These are phyloP conservation scores for Cryptococcus hybrid DNA, from an alignment of 1,284 basidiomycete species.

Conservation along the genomic window DNA sequence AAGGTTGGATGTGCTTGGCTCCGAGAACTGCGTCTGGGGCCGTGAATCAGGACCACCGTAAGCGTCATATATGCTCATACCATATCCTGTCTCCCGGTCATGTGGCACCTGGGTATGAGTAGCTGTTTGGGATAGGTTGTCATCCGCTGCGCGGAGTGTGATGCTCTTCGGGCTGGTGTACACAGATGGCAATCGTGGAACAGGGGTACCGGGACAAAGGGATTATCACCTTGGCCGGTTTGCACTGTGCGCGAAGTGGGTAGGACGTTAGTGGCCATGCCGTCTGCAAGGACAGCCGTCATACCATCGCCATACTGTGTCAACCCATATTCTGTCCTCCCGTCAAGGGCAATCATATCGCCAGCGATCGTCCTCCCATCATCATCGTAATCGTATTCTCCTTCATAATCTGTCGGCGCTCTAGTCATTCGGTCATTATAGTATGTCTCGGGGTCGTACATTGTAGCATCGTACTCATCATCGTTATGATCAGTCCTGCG, in stretches of 20 bases:
- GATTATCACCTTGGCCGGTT: slow-evolving; percentile 1
- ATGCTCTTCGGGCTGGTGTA: background rate
- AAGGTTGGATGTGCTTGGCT: slow-evolving; percentile 14
- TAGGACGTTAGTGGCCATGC: slow-evolving; percentile 1
- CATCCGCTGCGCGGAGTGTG: background rate
- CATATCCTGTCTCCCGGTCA: slow-evolving; percentile 6
- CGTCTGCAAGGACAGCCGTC: slow-evolving; percentile 12
- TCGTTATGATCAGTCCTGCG: background rate
- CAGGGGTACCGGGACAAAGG: slow-evolving; percentile 13
- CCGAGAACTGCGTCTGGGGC: slow-evolving; percentile 9
- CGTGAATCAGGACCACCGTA: slow-evolving; percentile 5
- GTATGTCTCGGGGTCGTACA: background rate
- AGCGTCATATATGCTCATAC: slow-evolving; percentile 6
- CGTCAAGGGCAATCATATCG: background rate
- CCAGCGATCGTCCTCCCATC: background rate
- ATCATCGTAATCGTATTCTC: background rate
- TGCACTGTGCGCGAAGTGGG: background rate
- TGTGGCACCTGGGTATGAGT: slow-evolving; percentile 1
- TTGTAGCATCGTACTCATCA: background rate
- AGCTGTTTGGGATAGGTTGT: background rate
- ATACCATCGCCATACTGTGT: slow-evolving; percentile 10
- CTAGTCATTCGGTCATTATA: slow-evolving; percentile 4
- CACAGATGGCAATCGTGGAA: slow-evolving; percentile 5
- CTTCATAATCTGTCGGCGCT: background rate
- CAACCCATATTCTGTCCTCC: slow-evolving; percentile 7